These are phyloP conservation scores for Trichoderma afroharzianum DNA, from an alignment of 2,329 filamentous ascomycete genomes.

Conservation along the genomic window DNA sequence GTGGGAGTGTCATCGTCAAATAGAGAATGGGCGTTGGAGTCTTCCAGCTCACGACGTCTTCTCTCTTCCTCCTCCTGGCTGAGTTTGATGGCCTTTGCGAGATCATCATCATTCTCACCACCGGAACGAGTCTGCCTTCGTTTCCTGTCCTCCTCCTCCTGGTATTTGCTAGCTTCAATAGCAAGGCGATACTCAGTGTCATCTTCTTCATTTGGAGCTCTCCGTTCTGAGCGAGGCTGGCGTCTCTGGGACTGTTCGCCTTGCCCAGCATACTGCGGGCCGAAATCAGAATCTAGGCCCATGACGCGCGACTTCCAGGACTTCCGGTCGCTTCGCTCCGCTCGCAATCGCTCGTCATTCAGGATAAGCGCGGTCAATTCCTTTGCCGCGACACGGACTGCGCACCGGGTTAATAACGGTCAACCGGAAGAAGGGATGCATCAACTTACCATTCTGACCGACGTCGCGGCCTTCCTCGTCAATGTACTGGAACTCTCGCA, in stretches of 20 bases:
- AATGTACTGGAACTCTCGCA: constrained; percentile 94
- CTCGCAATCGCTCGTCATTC: constrained; percentile 88
- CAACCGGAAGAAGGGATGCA: background rate
- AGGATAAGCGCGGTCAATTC: constrained; percentile 88
- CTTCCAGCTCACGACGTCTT: constrained; percentile 79
- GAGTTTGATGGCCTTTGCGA: constrained; percentile 90
- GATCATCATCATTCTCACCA: constrained; percentile 73
- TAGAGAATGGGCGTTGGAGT: constrained; percentile 78
- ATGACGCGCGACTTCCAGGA: constrained; percentile 96
- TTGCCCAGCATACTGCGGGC: constrained; percentile 36
- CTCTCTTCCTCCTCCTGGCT: constrained; percentile 94
- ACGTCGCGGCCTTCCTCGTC: constrained; percentile 96
- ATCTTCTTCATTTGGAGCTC: constrained; percentile 63
- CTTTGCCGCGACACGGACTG: constrained; percentile 93
- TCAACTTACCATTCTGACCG: constrained; percentile 80
- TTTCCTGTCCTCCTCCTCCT: constrained; percentile 83
- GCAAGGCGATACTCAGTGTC: constrained; percentile 88
- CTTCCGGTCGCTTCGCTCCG: constrained; percentile 86
- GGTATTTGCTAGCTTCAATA: constrained; percentile 89
- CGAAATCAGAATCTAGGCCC: constrained; percentile 77
- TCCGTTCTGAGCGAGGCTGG: constrained; percentile 48
- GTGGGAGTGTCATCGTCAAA: constrained; percentile 76
- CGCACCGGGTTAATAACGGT: constrained; percentile 18
- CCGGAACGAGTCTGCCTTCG: constrained; percentile 63
- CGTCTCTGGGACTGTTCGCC: constrained; percentile 38